A percentile compares a stretch with the other conserved stretches of the same genome.
Conservation (phyloP, 306 rosid genomes). For the Corylus heterophylla region DNA sequence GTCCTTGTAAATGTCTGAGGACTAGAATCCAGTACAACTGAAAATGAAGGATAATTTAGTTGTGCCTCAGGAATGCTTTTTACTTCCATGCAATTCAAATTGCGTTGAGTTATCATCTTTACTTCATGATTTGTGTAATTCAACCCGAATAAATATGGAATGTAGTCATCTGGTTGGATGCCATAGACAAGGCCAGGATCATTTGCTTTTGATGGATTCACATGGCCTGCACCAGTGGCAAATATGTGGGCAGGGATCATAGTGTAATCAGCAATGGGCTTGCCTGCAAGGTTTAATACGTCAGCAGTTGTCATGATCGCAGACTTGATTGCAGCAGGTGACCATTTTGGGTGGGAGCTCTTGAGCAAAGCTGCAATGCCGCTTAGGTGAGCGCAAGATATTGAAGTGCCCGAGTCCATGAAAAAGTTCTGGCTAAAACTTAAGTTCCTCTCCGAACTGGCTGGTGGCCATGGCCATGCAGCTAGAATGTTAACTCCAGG, state of each 20-base stretch:
- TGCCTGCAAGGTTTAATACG: slow-evolving; percentile 23
- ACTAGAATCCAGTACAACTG: slow-evolving; percentile 23
- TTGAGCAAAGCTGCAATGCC: slow-evolving; percentile 58
- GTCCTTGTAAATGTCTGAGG: slow-evolving; percentile 47
- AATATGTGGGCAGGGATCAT: slow-evolving; percentile 37
- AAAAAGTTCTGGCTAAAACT: neutral
- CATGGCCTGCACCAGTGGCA: slow-evolving; percentile 58
- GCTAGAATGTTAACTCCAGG: slow-evolving; percentile 68
- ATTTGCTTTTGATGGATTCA: slow-evolving; percentile 51
- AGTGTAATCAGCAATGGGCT: slow-evolving; percentile 33
- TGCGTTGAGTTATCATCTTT: slow-evolving; percentile 25
- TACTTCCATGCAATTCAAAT: slow-evolving; percentile 33
- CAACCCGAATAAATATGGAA: slow-evolving; percentile 56
- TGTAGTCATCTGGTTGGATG: slow-evolving; percentile 40
- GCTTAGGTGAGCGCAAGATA: slow-evolving; percentile 58
- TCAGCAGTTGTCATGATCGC: slow-evolving; percentile 42
- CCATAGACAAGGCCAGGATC: slow-evolving; percentile 57
- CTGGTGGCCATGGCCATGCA: slow-evolving; percentile 52
- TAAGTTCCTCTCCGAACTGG: slow-evolving; percentile 23
- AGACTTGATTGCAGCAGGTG: slow-evolving; percentile 60
- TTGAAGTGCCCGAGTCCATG: slow-evolving; percentile 47
- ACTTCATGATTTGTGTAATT: slow-evolving; percentile 40
- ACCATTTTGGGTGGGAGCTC: slow-evolving; percentile 65
- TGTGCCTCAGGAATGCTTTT: slow-evolving; percentile 33
- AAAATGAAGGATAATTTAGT: slow-evolving; percentile 58